These are phyloP conservation scores for Craterostigma plantagineum DNA, from an alignment of 257 asterid genomes.

Conservation along the genomic window DNA sequence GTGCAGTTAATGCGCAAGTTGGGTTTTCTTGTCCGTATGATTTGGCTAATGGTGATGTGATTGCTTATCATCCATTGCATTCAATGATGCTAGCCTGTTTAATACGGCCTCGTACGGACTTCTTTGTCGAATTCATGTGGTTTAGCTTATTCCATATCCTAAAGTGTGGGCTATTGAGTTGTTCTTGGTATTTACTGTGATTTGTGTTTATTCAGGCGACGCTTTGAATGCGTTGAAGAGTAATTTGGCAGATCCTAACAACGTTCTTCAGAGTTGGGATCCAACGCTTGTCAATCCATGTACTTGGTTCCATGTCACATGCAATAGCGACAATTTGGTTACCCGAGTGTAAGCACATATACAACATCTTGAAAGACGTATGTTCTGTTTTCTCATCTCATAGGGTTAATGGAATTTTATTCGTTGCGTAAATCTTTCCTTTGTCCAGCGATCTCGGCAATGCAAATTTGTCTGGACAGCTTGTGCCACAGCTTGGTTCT, in stretches of 20 bases:
- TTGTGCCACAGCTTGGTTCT: slow-evolving; percentile 83
- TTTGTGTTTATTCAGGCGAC: slow-evolving; percentile 47
- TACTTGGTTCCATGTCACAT: slow-evolving; percentile 92
- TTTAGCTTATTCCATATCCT: slow-evolving; percentile 4
- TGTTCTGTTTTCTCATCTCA: too few species aligned
- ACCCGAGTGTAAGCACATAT: slow-evolving; percentile 83
- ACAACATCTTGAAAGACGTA: too few species aligned
- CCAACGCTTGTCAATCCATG: slow-evolving; percentile 94
- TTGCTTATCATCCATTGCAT: too few species aligned
- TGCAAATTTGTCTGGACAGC: slow-evolving; percentile 79
- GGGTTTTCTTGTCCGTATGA: too few species aligned
- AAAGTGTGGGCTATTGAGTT: slow-evolving; percentile 3
- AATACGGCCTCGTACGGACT: too few species aligned
- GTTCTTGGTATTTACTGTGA: background rate
- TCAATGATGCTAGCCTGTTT: too few species aligned
- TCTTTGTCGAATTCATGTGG: background rate
- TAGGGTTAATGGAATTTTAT: background rate
- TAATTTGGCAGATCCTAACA: slow-evolving; percentile 74
- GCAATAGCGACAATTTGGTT: slow-evolving; percentile 67
- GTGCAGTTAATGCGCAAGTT: too few species aligned
- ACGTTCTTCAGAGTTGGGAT: slow-evolving; percentile 96
- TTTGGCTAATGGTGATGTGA: too few species aligned
- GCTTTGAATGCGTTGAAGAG: slow-evolving; percentile 69
- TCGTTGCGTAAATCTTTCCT: background rate
- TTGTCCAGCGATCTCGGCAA: slow-evolving; percentile 87